Evolutionary conservation across 1,284 basidiomycete genomes (phyloP), one percentile per base, ranked within the genome.

Genomic region (Leccinum fuscescens): DNA sequence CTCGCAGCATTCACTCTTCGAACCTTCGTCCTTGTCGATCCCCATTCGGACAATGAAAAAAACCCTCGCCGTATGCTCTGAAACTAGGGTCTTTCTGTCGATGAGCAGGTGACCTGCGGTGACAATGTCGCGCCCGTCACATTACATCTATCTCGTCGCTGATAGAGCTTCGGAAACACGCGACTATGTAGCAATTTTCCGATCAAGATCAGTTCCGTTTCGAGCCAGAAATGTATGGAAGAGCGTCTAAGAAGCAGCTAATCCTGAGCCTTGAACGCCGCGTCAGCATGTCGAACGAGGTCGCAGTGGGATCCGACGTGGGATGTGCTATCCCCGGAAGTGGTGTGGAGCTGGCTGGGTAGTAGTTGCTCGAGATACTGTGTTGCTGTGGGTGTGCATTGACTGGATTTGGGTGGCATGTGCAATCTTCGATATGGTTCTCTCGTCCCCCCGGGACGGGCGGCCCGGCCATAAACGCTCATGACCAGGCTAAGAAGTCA

Each of bases 391-490:
- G 11, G 48, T n/a, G 29, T 22, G 24, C 54, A 17, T 50, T 55
- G 55, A 44, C 42, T 54, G 7, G 20, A 49, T 44, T 50, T 20
- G 14, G 44, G 35, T 46, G 27, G 46, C 54, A 37, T 51, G 52
- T 22, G 50, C 49, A 55, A 39, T 55, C 22, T 27, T 46, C 29
- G 33, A 54, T 55, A 22, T 27, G 11, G 20, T 44, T 39, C 49
- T 67, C 59, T 55, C 59, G 57, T 56, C 31, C 57, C 55, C 57
- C 31, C 60, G 65, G 63, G 39, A 46, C 24, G 57, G 27, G 50
- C 62, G 58, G 60, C n/a, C 67, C 56, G 59, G 44, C 44, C 12
- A 14, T 46, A 46, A 46, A 46, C 12, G 44, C 44, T 46, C 39
- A 48, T 22, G 37, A 22, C 24, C 20, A 52, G 35, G 44, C 15